phyloP scores from a whole-genome alignment of 2,329 filamentous ascomycete species.

The Neospermospora avenae region DNA sequence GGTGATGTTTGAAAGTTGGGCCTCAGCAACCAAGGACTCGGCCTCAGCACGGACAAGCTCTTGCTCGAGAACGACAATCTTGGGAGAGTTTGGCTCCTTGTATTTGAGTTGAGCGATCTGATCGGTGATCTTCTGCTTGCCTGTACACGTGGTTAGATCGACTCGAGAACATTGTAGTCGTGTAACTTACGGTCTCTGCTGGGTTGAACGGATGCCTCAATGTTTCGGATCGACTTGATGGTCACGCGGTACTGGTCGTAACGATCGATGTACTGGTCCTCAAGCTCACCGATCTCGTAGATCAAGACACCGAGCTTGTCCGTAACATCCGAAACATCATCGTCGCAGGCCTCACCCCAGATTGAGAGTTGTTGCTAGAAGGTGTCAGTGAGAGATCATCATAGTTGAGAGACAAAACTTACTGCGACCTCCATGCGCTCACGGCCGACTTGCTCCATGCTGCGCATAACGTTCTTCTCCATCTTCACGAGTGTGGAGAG shows the following conservation, averaged over 20 bases:
- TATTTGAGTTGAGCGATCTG: slow-evolving; percentile 99
- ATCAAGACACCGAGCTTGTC: slow-evolving; percentile 97
- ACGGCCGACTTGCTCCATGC: slow-evolving; percentile 88
- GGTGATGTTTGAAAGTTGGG: slow-evolving; percentile 98
- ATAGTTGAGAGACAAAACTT: slow-evolving; percentile 43
- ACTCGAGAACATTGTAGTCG: background rate
- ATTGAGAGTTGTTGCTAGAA: slow-evolving; percentile 93
- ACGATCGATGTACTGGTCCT: slow-evolving; percentile 95
- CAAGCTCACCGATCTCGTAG: slow-evolving; percentile 89
- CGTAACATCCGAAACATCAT: slow-evolving; percentile 97
- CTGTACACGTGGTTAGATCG: slow-evolving; percentile 43
- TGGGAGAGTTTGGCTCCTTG: slow-evolving; percentile 97
- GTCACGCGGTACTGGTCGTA: slow-evolving; percentile 99
- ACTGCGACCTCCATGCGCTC: slow-evolving; percentile 99
- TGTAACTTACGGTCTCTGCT: slow-evolving; percentile 81
- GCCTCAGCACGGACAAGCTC: slow-evolving; percentile 97
- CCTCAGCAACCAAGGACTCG: slow-evolving; percentile 97
- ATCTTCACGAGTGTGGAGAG: slow-evolving; percentile 98
- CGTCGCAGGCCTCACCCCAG: slow-evolving; percentile 93
- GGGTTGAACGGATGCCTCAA: slow-evolving; percentile 96
- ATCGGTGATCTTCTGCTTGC: slow-evolving; percentile 98
- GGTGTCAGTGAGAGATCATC: slow-evolving; percentile 16
- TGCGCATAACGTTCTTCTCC: slow-evolving; percentile 99
- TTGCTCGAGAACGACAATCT: slow-evolving; percentile 96
- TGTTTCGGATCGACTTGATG: slow-evolving; percentile 99